Evolutionary conservation across 2,329 filamentous ascomycete species (phyloP).

Genomic region (Colletotrichum sp.): DNA sequence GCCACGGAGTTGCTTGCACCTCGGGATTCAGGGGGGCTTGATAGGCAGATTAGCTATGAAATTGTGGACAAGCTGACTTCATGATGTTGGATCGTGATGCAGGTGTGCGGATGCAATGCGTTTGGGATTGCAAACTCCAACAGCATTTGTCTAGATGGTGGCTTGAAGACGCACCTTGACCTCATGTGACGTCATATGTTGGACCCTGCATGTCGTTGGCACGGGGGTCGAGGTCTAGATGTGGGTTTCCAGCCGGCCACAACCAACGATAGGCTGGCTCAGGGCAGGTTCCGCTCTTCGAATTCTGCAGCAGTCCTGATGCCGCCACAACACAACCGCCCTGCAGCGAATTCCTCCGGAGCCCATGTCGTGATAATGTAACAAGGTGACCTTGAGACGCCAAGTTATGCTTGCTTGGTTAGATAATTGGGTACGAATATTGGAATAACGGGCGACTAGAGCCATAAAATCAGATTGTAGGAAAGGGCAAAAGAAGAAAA

Average conservation of each 20-base stretch:
- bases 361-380: background rate
- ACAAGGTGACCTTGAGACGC: background rate
- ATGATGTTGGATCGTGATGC: background rate
- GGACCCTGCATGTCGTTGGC: background rate
- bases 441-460: background rate
- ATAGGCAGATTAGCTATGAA: background rate
- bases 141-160: background rate
- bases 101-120: background rate
- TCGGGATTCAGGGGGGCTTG: background rate
- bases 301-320: background rate
- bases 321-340: background rate
- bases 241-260: background rate
- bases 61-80: background rate
- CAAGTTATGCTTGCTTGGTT: background rate
- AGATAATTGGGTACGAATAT: background rate
- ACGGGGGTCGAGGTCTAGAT: background rate
- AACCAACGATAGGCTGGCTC: background rate
- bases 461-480: background rate
- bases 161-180: background rate
- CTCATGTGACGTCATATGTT: background rate
- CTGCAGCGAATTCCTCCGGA: background rate
- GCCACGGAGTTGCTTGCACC: background rate
- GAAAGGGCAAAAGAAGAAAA: background rate
- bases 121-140: background rate
- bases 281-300: background rate